Percentiles rank a stretch among this genome's conserved stretches.
phyloP scores from a whole-genome alignment of 306 rosid genomes.

The Cucurbita moschata region DNA sequence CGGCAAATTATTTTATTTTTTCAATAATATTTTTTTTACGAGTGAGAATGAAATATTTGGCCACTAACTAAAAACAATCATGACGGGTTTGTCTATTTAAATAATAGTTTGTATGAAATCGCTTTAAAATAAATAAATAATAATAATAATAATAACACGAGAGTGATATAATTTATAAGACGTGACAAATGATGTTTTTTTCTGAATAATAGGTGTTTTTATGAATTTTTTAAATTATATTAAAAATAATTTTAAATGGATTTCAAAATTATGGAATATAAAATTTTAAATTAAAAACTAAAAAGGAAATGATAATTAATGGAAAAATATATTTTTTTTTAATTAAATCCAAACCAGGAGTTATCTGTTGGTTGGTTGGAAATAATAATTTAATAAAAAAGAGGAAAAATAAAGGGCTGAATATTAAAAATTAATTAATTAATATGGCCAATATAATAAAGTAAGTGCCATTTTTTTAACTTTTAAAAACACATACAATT shows the following conservation, averaged over 20 bases:
- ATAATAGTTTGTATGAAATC: background rate
- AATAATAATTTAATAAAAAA: background rate
- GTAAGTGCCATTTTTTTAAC: background rate
- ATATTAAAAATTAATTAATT: background rate
- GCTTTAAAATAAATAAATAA: too few relatives aligned
- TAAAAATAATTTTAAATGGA: too few relatives aligned
- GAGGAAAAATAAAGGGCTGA: background rate
- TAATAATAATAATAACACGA: too few relatives aligned
- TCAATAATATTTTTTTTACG: background rate
- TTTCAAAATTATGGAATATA: background rate
- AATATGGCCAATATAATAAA: conserved; percentile 8
- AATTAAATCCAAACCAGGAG: background rate
- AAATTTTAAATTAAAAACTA: background rate
- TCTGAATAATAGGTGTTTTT: too few relatives aligned
- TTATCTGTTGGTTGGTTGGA: background rate
- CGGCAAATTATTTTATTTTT: too few relatives aligned
- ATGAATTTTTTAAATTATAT: too few relatives aligned
- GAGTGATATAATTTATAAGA: too few relatives aligned
- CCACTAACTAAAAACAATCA: background rate
- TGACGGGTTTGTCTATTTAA: background rate
- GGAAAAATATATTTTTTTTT: background rate
- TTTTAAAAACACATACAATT: background rate
- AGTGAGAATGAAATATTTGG: background rate
- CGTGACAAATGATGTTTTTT: too few relatives aligned
- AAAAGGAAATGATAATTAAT: background rate